phyloP scores from a whole-genome alignment of 1,139 yeast species.

The Yamadazyma triangularis region DNA sequence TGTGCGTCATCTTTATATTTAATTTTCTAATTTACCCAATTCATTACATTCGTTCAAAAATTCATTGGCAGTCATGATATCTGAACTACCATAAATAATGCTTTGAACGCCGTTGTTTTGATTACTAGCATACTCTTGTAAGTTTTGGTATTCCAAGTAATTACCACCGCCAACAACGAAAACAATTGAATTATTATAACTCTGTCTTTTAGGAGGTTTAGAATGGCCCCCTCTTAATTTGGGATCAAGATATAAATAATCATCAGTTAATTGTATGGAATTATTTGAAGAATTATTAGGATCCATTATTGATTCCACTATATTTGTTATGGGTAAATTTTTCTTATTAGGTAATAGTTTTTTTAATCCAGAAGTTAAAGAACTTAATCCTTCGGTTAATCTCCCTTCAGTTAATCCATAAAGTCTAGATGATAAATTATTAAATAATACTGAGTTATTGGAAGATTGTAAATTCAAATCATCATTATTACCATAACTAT shows the following conservation, averaged over 20 bases:
- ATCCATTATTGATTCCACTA: slow-evolving; percentile 88
- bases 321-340: slow-evolving; percentile 81
- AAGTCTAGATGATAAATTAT: slow-evolving; percentile 71
- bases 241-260: slow-evolving; percentile 88
- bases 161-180: slow-evolving; percentile 97
- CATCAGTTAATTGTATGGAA: slow-evolving; percentile 71
- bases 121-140: slow-evolving; percentile 76
- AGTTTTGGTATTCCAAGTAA: slow-evolving; percentile 86
- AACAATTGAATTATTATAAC: slow-evolving; percentile 76
- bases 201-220: slow-evolving; percentile 81
- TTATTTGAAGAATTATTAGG: slow-evolving; percentile 63
- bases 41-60: slow-evolving; percentile 70
- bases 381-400: slow-evolving; percentile 73
- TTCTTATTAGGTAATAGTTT: slow-evolving; percentile 84
- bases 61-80: slow-evolving; percentile 68
- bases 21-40: slow-evolving; percentile 36
- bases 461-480: slow-evolving; percentile 13
- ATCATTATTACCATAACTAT: slow-evolving; percentile 13
- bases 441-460: slow-evolving; percentile 60
- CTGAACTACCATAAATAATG: slow-evolving; percentile 86
- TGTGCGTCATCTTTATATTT: background rate
- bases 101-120: slow-evolving; percentile 26
- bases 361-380: slow-evolving; percentile 82
- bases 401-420: slow-evolving; percentile 85
- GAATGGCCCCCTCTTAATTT: slow-evolving; percentile 86